A percentile compares a stretch with the other conserved stretches of the same genome.
phyloP scores from a whole-genome alignment of 2,329 filamentous ascomycete genomes.

The Botryotinia globosa region DNA sequence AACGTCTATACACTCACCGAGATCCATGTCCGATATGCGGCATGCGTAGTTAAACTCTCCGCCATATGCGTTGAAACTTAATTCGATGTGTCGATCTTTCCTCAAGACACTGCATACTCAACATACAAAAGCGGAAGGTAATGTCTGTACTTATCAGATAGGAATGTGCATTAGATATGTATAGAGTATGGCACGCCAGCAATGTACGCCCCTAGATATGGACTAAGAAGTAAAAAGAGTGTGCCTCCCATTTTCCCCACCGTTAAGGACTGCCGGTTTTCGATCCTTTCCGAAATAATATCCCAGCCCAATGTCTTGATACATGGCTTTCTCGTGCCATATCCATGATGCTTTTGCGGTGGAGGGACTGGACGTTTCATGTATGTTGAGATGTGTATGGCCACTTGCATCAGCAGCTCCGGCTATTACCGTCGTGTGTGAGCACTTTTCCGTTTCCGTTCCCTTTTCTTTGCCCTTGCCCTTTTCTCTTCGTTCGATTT shows the following conservation, averaged over 20 bases:
- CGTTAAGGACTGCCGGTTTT: neutral
- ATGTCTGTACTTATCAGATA: neutral
- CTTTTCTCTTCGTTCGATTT: slow-evolving; percentile 33
- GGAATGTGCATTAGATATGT: neutral
- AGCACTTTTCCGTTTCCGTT: slow-evolving; percentile 15
- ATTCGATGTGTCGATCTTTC: neutral
- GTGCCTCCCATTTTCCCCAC: neutral
- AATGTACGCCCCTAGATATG: neutral
- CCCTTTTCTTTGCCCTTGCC: slow-evolving; percentile 29
- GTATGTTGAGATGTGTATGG: neutral
- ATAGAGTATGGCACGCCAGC: neutral
- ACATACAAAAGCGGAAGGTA: neutral
- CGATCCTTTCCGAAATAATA: slow-evolving; percentile 31
- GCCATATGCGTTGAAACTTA: neutral
- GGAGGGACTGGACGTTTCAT: neutral
- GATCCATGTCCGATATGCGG: neutral
- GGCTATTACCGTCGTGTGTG: neutral
- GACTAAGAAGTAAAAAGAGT: neutral
- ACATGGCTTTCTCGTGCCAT: slow-evolving; percentile 34
- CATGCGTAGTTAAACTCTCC: neutral
- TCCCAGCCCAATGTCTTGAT: slow-evolving; percentile 31
- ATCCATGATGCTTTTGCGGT: slow-evolving; percentile 24
- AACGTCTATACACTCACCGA: neutral
- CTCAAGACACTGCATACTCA: neutral
- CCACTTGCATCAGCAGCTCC: neutral